Evolutionary conservation across 2,329 filamentous ascomycete species (phyloP).

Genomic region (Diaporthe destruens): DNA sequence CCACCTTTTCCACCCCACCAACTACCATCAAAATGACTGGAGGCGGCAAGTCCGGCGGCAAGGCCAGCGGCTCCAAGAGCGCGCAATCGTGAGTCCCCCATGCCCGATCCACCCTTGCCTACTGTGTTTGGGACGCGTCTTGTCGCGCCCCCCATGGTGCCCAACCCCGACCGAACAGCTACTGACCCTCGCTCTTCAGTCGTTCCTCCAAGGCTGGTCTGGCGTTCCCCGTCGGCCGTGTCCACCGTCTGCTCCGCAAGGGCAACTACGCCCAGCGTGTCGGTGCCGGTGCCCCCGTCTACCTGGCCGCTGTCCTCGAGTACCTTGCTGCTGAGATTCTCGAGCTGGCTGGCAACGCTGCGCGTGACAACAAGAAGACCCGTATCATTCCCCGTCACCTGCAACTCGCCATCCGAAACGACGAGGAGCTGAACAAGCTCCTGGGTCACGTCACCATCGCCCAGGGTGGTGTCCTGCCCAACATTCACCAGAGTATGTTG

Average conservation of each 20-base stretch:
- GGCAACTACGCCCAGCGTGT: constrained; percentile 99
- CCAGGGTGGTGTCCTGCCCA: constrained; percentile 95
- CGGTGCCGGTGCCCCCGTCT: constrained; percentile 97
- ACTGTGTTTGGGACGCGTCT: constrained; percentile 34
- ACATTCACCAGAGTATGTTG: constrained; percentile 94
- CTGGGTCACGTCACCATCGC: constrained; percentile 96
- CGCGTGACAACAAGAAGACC: constrained; percentile 99
- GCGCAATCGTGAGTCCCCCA: constrained; percentile 89
- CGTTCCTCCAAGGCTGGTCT: constrained; percentile 99
- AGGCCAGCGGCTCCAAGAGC: constrained; percentile 99
- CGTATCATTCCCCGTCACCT: constrained; percentile 99
- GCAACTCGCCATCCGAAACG: constrained; percentile 98
- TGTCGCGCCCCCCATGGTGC: constrained; percentile 53
- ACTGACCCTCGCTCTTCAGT: constrained; percentile 66
- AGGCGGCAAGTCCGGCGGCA: constrained; percentile 99
- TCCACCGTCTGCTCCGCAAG: constrained; percentile 98
- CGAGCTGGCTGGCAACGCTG: constrained; percentile 97
- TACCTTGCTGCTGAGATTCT: constrained; percentile 99
- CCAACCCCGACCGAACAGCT: constrained; percentile 20
- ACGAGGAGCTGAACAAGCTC: constrained; percentile 99
- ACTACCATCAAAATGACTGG: constrained; percentile 93
- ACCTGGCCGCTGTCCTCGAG: constrained; percentile 96
- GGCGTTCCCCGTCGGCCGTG: constrained; percentile 98
- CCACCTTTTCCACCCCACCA: constrained; percentile 50
- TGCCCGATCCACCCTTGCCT: neutral